Evolutionary conservation across 331 rosid species (phyloP).

Genomic region (Quercus lobata): DNA sequence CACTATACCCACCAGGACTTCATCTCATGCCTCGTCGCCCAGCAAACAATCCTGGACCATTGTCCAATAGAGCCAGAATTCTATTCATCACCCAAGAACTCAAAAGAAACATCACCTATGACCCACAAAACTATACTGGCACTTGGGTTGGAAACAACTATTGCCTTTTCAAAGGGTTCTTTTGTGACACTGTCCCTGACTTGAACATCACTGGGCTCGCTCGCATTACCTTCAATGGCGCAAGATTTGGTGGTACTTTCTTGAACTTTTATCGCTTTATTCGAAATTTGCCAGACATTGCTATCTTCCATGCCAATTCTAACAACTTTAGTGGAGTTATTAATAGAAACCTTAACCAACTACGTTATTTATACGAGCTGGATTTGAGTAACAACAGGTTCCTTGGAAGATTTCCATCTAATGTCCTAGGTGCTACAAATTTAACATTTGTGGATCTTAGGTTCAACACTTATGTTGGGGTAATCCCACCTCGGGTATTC

Average conservation of each 20-base stretch:
- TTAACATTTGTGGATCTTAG: conserved; percentile 34
- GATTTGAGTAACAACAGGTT: conserved; percentile 41
- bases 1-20: conserved; percentile 22
- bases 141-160: conserved; percentile 42
- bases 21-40: conserved; percentile 32
- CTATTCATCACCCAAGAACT: conserved; percentile 37
- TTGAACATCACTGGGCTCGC: conserved; percentile 39
- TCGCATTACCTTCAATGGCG: conserved; percentile 34
- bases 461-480: conserved; percentile 24
- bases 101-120: conserved; percentile 42
- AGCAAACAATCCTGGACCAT: conserved; percentile 27
- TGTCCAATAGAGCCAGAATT: conserved; percentile 32
- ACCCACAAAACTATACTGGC: conserved; percentile 29
- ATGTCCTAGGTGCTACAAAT: conserved; percentile 24
- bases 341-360: conserved; percentile 5
- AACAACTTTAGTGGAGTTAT: conserved; percentile 32
- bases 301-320: conserved; percentile 37
- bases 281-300: conserved; percentile 35
- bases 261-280: conserved; percentile 40
- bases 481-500: conserved; percentile 19
- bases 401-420: conserved; percentile 28
- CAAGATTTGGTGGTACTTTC: conserved; percentile 31
- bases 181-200: conserved; percentile 40
- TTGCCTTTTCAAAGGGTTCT: conserved; percentile 38
- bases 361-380: conserved; percentile 33